These are phyloP conservation scores for Tolypocladium endophyticum DNA, from an alignment of 2,329 filamentous ascomycete species.

Conservation along the genomic window DNA sequence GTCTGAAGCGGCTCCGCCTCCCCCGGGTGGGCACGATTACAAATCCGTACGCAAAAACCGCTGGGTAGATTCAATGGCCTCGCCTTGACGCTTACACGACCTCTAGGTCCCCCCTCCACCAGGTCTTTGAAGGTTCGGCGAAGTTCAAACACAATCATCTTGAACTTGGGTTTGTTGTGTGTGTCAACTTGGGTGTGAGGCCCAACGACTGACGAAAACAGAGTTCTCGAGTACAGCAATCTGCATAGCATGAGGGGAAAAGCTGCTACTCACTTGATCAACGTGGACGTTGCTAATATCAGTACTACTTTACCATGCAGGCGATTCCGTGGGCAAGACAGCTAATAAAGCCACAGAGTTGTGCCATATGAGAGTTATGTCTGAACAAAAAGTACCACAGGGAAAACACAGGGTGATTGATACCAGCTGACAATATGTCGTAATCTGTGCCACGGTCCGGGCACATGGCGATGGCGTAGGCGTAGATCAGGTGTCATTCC, in stretches of 20 bases:
- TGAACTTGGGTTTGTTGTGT: constrained; percentile 3
- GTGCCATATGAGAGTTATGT: background rate
- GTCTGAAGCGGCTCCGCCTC: constrained; percentile 17
- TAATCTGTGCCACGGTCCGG: background rate
- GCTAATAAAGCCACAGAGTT: background rate
- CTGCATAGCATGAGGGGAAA: background rate
- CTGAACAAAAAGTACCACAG: background rate
- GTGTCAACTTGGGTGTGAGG: background rate
- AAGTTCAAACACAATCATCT: background rate
- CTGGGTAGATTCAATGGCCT: background rate
- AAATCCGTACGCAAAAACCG: constrained; percentile 43
- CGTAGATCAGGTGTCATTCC: background rate
- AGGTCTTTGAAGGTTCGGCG: constrained; percentile 29
- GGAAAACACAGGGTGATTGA: background rate
- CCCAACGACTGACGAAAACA: background rate
- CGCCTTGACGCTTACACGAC: background rate
- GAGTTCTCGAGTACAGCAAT: background rate
- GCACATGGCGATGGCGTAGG: background rate
- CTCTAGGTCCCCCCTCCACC: constrained; percentile 44
- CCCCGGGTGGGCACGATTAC: constrained; percentile 47
- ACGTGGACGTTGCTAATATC: background rate
- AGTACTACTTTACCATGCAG: background rate
- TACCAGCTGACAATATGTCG: background rate
- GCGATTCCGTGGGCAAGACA: background rate
- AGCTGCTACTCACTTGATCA: background rate